Evolutionary conservation across 2,329 filamentous ascomycete genomes (phyloP).

Genomic region (Clarireedia homoeocarpa): DNA sequence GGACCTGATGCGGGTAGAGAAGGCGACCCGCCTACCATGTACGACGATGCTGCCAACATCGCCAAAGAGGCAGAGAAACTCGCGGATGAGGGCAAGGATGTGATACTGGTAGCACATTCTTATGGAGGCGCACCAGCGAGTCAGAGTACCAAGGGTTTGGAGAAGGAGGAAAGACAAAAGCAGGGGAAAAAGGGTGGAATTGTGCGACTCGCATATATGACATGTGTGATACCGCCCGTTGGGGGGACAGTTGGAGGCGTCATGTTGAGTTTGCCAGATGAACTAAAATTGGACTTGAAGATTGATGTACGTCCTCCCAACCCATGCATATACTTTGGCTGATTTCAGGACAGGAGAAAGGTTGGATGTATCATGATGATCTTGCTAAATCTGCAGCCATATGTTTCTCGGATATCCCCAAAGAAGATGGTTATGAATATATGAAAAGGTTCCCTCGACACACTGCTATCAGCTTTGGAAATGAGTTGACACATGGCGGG

Average conservation of each 20-base stretch:
- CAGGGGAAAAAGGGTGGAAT: conserved; percentile 35
- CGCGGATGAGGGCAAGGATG: conserved; percentile 30
- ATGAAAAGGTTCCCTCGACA: conserved; percentile 26
- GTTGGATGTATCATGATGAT: conserved; percentile 24
- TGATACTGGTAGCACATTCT: conserved; percentile 33
- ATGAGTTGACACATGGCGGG: conserved; percentile 32
- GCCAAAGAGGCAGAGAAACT: conserved; percentile 24
- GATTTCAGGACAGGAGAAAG: conserved; percentile 17
- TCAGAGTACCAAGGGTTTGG: conserved; percentile 29
- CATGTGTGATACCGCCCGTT: conserved; percentile 7
- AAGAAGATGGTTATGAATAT: conserved; percentile 19
- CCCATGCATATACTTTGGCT: neutral
- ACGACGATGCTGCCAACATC: conserved; percentile 32
- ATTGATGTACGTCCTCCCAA: conserved; percentile 6
- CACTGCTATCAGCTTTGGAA: conserved; percentile 29
- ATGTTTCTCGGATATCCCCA: conserved; percentile 25
- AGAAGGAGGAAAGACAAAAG: conserved; percentile 29
- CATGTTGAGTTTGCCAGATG: conserved; percentile 1
- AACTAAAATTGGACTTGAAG: neutral
- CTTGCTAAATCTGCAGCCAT: conserved; percentile 10
- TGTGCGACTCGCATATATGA: conserved; percentile 14
- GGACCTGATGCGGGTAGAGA: neutral
- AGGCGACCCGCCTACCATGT: conserved; percentile 22
- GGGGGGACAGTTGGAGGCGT: conserved; percentile 2
- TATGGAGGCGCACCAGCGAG: conserved; percentile 32